These are phyloP conservation scores for Colletotrichum chlorophyti DNA, from an alignment of 2,329 filamentous ascomycete species.

Conservation along the genomic window DNA sequence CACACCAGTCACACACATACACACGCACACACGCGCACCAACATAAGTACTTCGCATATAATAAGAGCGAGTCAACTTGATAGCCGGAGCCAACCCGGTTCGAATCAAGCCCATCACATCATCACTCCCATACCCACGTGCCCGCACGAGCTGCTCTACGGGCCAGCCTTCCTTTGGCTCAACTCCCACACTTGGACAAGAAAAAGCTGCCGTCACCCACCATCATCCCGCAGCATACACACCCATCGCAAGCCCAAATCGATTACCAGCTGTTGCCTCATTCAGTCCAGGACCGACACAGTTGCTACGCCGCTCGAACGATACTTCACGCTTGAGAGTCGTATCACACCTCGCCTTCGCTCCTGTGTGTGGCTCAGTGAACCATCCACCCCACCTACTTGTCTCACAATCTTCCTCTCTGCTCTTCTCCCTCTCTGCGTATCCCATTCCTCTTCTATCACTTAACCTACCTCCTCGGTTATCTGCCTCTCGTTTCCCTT, in stretches of 20 bases:
- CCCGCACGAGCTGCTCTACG: conserved; percentile 7
- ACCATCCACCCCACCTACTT: conserved; percentile 15
- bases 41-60: conserved; percentile 7
- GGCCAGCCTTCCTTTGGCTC: conserved; percentile 22
- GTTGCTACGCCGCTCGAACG: conserved; percentile 18
- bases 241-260: conserved; percentile 9
- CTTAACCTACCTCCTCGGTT: neutral
- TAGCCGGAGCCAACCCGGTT: conserved; percentile 11
- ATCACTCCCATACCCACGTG: conserved; percentile 24
- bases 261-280: conserved; percentile 22
- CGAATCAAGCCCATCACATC: conserved; percentile 28
- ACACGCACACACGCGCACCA: conserved; percentile 1
- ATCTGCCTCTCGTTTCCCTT: conserved; percentile 1
- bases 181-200: conserved; percentile 16
- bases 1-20: conserved; percentile 14
- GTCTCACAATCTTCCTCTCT: conserved; percentile 24
- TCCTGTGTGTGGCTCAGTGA: conserved; percentile 10
- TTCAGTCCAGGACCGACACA: conserved; percentile 6
- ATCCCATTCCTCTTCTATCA: neutral
- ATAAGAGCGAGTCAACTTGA: conserved; percentile 24
- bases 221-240: conserved; percentile 14
- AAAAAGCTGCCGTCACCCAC: conserved; percentile 23
- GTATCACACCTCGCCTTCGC: conserved; percentile 25
- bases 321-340: conserved; percentile 22
- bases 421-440: neutral